A percentile compares a stretch with the other conserved stretches of the same genome.
Conservation (phyloP, 1,139 yeast genomes). For the Hyphopichia buzzinii region DNA sequence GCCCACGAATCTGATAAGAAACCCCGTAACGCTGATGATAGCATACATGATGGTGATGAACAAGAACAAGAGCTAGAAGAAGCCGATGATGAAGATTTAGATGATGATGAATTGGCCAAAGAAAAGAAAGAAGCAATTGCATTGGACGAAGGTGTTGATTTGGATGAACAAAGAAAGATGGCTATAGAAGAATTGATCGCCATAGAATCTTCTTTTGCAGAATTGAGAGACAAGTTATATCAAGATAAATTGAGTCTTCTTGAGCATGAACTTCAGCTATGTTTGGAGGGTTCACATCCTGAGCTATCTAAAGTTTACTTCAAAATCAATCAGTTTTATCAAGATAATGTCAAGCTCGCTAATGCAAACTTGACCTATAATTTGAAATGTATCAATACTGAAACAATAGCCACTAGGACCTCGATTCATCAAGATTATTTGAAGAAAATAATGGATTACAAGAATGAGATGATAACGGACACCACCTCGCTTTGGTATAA, state of each 20-base stretch:
- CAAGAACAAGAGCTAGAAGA: conserved; percentile 11
- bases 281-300: conserved; percentile 89
- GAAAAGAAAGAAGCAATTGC: conserved; percentile 22
- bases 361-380: conserved; percentile 69
- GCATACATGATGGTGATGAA: conserved; percentile 11
- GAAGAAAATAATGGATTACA: conserved; percentile 66
- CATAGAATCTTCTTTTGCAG: conserved; percentile 84
- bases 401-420: conserved; percentile 77
- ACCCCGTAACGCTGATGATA: conserved; percentile 8
- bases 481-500: conserved; percentile 92
- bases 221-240: conserved; percentile 72
- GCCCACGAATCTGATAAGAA: conserved; percentile 8
- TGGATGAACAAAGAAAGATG: conserved; percentile 52
- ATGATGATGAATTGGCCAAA: conserved; percentile 16
- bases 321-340: conserved; percentile 69
- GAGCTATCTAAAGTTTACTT: conserved; percentile 66
- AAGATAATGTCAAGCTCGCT: conserved; percentile 66
- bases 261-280: conserved; percentile 81
- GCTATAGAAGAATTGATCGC: conserved; percentile 70
- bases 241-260: conserved; percentile 72
- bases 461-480: conserved; percentile 61
- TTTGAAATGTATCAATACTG: conserved; percentile 71
- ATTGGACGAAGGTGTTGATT: conserved; percentile 35
- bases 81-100: conserved; percentile 22
- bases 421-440: conserved; percentile 82